phyloP scores from a whole-genome alignment of 1,284 basidiomycete species.

The Fomitopsis schrenkii region DNA sequence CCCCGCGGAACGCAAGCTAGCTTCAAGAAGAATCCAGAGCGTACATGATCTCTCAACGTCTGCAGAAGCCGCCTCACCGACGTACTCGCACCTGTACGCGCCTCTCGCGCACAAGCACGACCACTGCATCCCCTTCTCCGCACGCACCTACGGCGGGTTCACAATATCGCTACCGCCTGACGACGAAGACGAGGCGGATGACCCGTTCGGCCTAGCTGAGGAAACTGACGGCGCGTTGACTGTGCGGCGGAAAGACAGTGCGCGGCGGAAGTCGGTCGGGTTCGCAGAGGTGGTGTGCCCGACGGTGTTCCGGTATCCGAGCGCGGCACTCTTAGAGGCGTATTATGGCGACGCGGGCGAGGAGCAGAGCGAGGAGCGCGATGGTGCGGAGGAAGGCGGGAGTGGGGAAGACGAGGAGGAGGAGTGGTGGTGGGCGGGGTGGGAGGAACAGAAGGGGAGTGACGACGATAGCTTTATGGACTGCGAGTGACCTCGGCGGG shows the following conservation, averaged over 20 bases:
- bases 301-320: conserved; percentile 22
- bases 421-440: conserved; percentile 23
- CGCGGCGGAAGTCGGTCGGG: conserved; percentile 17
- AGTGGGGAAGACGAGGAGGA: conserved; percentile 4
- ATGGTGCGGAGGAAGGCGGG: background rate
- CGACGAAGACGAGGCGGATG: conserved; percentile 9
- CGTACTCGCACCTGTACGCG: background rate
- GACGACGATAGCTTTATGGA: background rate
- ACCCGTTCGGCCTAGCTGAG: conserved; percentile 6
- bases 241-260: conserved; percentile 2
- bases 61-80: background rate
- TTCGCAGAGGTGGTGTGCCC: conserved; percentile 15
- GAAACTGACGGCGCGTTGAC: conserved; percentile 2
- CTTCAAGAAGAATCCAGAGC: conserved; percentile 3
- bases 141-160: conserved; percentile 15
- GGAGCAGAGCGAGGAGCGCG: conserved; percentile 2
- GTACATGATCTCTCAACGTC: background rate
- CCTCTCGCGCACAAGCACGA: conserved; percentile 17
- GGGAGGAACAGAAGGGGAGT: conserved; percentile 18
- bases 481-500: background rate
- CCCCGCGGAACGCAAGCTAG: conserved; percentile 16
- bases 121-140: conserved; percentile 18
- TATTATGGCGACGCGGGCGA: conserved; percentile 9
- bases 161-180: conserved; percentile 3
- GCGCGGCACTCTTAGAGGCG: conserved; percentile 14